Percentiles rank a stretch among this genome's conserved stretches.
phyloP scores from a whole-genome alignment of 2,329 filamentous ascomycete genomes.

The Trichoderma sp. region DNA sequence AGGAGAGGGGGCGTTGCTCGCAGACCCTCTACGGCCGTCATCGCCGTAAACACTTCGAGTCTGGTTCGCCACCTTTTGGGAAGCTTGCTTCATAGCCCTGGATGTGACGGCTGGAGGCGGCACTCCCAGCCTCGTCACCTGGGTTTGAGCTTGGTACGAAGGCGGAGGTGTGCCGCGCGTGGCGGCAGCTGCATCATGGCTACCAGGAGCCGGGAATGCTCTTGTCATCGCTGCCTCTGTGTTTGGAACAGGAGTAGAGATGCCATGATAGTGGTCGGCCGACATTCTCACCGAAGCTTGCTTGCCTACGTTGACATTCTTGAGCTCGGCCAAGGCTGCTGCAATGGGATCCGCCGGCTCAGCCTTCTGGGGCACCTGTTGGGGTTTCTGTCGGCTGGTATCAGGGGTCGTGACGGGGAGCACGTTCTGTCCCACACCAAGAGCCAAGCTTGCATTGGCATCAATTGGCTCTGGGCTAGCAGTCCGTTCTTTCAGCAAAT shows the following conservation, averaged over 20 bases:
- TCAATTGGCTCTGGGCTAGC: constrained; percentile 84
- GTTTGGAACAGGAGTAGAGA: constrained; percentile 74
- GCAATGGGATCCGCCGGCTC: constrained; percentile 87
- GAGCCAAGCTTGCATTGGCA: constrained; percentile 85
- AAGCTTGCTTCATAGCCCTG: constrained; percentile 93
- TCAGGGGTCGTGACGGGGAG: constrained; percentile 87
- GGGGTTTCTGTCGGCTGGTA: constrained; percentile 44
- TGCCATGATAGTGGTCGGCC: constrained; percentile 94
- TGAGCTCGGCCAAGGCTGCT: constrained; percentile 86
- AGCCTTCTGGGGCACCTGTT: constrained; percentile 40
- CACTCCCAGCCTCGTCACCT: constrained; percentile 77
- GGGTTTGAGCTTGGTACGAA: constrained; percentile 69
- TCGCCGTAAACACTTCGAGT: constrained; percentile 74
- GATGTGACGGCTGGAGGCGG: constrained; percentile 91
- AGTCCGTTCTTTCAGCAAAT: constrained; percentile 46
- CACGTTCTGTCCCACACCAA: constrained; percentile 95
- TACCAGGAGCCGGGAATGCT: constrained; percentile 61
- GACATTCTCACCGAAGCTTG: constrained; percentile 81
- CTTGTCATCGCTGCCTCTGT: constrained; percentile 45
- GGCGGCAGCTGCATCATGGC: constrained; percentile 50
- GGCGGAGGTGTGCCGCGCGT: constrained; percentile 80
- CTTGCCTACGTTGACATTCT: constrained; percentile 75
- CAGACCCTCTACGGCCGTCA: constrained; percentile 36
- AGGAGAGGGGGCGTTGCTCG: constrained; percentile 37
- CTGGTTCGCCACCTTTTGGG: constrained; percentile 82